A percentile compares a stretch with the other conserved stretches of the same genome.
Conservation (phyloP, 495 filamentous ascomycete species). For the Penicillium robsamsonii region DNA sequence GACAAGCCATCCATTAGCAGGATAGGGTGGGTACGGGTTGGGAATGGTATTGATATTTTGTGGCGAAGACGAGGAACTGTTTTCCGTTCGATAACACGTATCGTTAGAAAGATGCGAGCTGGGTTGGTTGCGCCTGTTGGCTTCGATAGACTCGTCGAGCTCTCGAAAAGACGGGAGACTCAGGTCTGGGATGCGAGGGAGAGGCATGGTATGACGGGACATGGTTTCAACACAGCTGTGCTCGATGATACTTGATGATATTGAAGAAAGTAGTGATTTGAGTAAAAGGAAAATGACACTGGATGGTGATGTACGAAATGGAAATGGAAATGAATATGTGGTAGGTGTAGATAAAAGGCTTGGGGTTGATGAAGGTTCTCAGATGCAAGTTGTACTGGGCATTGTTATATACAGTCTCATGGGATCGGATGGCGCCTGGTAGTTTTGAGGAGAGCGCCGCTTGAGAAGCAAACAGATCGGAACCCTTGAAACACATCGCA, state of each 20-base stretch:
- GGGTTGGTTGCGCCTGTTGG: background rate
- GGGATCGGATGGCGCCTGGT: slow-evolving; percentile 1
- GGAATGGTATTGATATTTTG: background rate
- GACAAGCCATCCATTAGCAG: background rate
- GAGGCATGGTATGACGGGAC: background rate
- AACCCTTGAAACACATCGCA: background rate
- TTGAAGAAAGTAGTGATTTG: background rate
- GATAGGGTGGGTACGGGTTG: slow-evolving; percentile 5
- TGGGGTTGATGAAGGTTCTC: slow-evolving; percentile 8
- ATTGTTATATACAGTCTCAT: slow-evolving; percentile 4
- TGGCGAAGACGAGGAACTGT: background rate
- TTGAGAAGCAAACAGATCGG: background rate
- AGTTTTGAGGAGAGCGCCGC: background rate
- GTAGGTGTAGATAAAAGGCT: slow-evolving; percentile 4
- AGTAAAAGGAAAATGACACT: background rate
- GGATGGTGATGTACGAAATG: background rate
- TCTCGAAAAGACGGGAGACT: slow-evolving; percentile 6
- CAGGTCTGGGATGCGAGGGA: background rate
- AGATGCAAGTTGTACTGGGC: slow-evolving; percentile 6
- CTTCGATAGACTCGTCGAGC: slow-evolving; percentile 4
- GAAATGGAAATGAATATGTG: background rate
- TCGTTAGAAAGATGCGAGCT: background rate
- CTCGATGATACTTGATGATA: background rate
- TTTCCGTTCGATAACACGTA: background rate
- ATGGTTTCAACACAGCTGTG: background rate